Conservation (phyloP, 306 rosid genomes). For the Begonia peltatifolia region DNA sequence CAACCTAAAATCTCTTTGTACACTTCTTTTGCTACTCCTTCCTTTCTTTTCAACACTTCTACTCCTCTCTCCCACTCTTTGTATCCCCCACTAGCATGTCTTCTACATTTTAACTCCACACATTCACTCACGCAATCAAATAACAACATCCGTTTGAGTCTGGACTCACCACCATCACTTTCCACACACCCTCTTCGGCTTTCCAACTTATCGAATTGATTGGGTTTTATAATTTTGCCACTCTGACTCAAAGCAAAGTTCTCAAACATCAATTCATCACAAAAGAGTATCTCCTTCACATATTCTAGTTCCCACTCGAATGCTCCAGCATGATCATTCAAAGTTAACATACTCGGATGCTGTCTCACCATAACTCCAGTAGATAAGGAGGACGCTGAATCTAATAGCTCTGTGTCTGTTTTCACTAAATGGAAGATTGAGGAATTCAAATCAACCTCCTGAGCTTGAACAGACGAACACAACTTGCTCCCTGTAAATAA, state of each 20-base stretch:
- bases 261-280: slow-evolving; percentile 53
- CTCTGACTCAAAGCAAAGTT: slow-evolving; percentile 46
- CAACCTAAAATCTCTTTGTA: slow-evolving; percentile 57
- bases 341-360: slow-evolving; percentile 10
- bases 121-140: slow-evolving; percentile 68
- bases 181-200: slow-evolving; percentile 26
- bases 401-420: slow-evolving; percentile 56
- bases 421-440: slow-evolving; percentile 26
- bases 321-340: slow-evolving; percentile 16
- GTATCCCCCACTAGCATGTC: slow-evolving; percentile 46
- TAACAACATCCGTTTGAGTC: slow-evolving; percentile 38
- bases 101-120: slow-evolving; percentile 52
- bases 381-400: slow-evolving; percentile 75
- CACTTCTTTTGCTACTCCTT: slow-evolving; percentile 50
- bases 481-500: slow-evolving; percentile 57
- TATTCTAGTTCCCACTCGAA: slow-evolving; percentile 57
- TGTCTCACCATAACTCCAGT: slow-evolving; percentile 18
- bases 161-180: slow-evolving; percentile 15
- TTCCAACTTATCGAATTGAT: slow-evolving; percentile 56
- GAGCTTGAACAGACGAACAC: slow-evolving; percentile 45
- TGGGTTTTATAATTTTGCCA: slow-evolving; percentile 38
- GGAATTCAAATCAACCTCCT: slow-evolving; percentile 29
- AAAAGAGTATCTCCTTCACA: slow-evolving; percentile 45
- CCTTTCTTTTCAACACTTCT: slow-evolving; percentile 53
- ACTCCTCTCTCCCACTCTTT: slow-evolving; percentile 59